A percentile compares a stretch with the other conserved stretches of the same genome.
Conservation (phyloP, 2,329 filamentous ascomycete genomes). For the Biscogniauxia sp. region DNA sequence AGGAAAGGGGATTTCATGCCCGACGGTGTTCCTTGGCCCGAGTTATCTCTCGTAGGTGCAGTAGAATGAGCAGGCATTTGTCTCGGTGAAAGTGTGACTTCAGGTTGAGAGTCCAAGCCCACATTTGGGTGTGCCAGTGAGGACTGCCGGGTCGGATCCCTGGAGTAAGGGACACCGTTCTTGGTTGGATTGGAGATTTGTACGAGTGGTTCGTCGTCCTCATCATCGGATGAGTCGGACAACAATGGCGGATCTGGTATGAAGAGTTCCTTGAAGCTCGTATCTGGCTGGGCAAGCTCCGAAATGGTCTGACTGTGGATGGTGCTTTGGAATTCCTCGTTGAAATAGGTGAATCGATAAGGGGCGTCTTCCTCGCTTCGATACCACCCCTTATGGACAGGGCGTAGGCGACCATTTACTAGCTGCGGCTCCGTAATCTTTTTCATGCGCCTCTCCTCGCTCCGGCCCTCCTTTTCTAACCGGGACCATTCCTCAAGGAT, state of each 20-base stretch:
- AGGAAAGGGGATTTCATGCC: slow-evolving; percentile 21
- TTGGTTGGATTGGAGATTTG: slow-evolving; percentile 26
- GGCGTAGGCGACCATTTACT: slow-evolving; percentile 83
- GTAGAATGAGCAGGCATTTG: slow-evolving; percentile 10
- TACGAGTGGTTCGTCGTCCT: slow-evolving; percentile 48
- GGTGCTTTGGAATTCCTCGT: slow-evolving; percentile 92
- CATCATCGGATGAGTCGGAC: slow-evolving; percentile 67
- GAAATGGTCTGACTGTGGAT: slow-evolving; percentile 96
- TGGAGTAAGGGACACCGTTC: slow-evolving; percentile 40
- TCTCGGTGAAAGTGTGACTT: slow-evolving; percentile 12
- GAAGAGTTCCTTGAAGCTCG: slow-evolving; percentile 84
- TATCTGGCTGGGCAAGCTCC: slow-evolving; percentile 82
- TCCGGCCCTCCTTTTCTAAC: slow-evolving; percentile 85
- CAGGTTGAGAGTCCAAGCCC: slow-evolving; percentile 14
- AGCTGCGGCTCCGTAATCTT: slow-evolving; percentile 92
- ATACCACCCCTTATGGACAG: slow-evolving; percentile 79
- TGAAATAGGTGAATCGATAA: slow-evolving; percentile 97
- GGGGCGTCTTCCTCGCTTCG: slow-evolving; percentile 84
- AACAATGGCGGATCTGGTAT: slow-evolving; percentile 79
- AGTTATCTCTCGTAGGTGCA: slow-evolving; percentile 20
- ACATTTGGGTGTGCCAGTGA: slow-evolving; percentile 36
- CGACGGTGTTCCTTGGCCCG: slow-evolving; percentile 22
- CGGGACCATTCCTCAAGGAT: slow-evolving; percentile 86
- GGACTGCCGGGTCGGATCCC: slow-evolving; percentile 44
- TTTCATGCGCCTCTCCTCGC: slow-evolving; percentile 79